phyloP scores from a whole-genome alignment of 225 moss, liverwort and hornwort species.

The Ulota crispa region DNA sequence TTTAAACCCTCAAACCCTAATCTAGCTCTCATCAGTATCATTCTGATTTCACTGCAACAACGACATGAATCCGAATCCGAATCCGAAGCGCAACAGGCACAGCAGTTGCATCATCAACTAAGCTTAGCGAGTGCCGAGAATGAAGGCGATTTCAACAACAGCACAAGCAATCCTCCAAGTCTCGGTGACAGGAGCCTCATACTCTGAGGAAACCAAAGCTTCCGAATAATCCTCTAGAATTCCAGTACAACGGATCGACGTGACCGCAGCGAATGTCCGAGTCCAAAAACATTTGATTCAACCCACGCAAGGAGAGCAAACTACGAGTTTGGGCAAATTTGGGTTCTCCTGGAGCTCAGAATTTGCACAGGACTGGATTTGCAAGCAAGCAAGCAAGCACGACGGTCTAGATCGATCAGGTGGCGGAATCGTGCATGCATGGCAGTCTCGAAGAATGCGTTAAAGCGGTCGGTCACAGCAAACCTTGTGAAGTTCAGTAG shows the following conservation, averaged over 20 bases:
- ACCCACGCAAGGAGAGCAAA: neutral
- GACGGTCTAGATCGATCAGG: too few relatives aligned
- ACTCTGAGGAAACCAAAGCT: neutral
- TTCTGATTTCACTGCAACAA: neutral
- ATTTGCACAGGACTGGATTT: too few relatives aligned
- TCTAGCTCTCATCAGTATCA: neutral
- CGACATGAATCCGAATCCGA: neutral
- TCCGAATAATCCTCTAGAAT: neutral
- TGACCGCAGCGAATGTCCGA: neutral
- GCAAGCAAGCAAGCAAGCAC: too few relatives aligned
- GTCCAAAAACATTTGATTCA: slow-evolving; percentile 1
- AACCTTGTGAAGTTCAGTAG: too few relatives aligned
- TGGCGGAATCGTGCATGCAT: too few relatives aligned
- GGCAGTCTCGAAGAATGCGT: too few relatives aligned
- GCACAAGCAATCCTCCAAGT: neutral
- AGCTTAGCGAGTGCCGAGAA: neutral
- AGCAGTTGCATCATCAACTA: neutral
- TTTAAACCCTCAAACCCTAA: neutral
- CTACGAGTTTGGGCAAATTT: too few relatives aligned
- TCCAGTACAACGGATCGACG: neutral
- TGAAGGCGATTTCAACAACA: too few relatives aligned
- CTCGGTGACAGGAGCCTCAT: neutral
- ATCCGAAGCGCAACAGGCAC: neutral
- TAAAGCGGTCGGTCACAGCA: too few relatives aligned
- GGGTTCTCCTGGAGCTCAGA: too few relatives aligned